Evolutionary conservation across 371 early-diverging fungal species (phyloP), one percentile per base, ranked within the genome.

Genomic region (Gilbertella persicaria): DNA sequence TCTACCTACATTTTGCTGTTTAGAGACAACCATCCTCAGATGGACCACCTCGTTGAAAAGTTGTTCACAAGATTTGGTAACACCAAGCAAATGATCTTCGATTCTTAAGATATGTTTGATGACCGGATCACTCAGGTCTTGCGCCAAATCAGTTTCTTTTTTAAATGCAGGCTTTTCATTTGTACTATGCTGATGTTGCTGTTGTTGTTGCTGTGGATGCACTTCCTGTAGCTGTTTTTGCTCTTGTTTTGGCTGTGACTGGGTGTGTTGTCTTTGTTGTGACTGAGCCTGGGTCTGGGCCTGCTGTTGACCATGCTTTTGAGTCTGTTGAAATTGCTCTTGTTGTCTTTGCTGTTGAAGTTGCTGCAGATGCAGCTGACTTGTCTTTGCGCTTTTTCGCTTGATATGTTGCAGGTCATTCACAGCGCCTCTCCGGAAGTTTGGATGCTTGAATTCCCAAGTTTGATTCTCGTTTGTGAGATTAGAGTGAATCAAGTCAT

Each of bases 371-470:
- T 47, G 46, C 4, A 45, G 36, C n/a, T 55, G 38, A 30, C 67
- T 67, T 13, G 71, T 53, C 57, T 75, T 80, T n/a, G 82, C 68
- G 53, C 73, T 80, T 57, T 83, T 85, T 36, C 87, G 67, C 60
- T 83, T 87, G 48, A 87, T 85, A 35, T 80, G 74, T 48, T 80
- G 82, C 29, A 87, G 65, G 23, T 79, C 73, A 19, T 68, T 65
- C 25, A 81, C 53, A 16, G 75, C 79, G 2, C 87, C 87, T 51
- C 77, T 67, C 37, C 81, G 69, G 60, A 87, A 87, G 30, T 84
- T 76, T 1, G 81, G 82, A 56, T 87, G 85, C 56, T 79, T 76
- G 60, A 87, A 87, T 55, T 87, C 87, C 87, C 87, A 87, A n/a
- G 79, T 79, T 48, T 87, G 84, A 35, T 73, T 79, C 53, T 82